These are phyloP conservation scores for Helotiales sp. DNA, from an alignment of 2,329 filamentous ascomycete genomes.

Conservation along the genomic window DNA sequence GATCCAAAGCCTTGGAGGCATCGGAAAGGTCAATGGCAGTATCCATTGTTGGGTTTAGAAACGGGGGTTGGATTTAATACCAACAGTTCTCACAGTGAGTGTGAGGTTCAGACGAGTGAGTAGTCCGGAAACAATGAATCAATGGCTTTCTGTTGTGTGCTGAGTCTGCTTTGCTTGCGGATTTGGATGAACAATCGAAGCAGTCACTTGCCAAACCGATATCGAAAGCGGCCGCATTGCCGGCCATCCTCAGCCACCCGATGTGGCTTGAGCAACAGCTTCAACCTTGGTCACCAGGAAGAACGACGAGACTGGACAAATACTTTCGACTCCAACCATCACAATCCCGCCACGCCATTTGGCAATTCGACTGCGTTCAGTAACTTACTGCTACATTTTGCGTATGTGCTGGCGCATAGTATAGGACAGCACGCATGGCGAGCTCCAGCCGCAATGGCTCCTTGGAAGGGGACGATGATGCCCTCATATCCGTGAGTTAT, in stretches of 20 bases:
- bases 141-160: neutral
- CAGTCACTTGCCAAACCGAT: too few relatives aligned
- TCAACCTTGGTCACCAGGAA: slow-evolving; percentile 2
- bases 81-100: neutral
- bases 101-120: too few relatives aligned
- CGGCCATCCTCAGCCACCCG: slow-evolving; percentile 10
- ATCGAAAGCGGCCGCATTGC: slow-evolving; percentile 10
- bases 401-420: slow-evolving; percentile 11
- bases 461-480: slow-evolving; percentile 40
- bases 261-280: slow-evolving; percentile 10
- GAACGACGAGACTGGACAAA: slow-evolving; percentile 10
- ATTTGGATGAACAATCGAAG: neutral
- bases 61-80: neutral
- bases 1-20: slow-evolving; percentile 81
- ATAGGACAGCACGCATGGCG: slow-evolving; percentile 1
- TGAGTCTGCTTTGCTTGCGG: neutral
- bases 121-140: neutral
- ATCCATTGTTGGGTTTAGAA: slow-evolving; percentile 68
- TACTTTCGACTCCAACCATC: neutral
- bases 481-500: slow-evolving; percentile 43
- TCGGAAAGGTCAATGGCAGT: slow-evolving; percentile 87
- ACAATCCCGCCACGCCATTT: neutral
- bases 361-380: too few relatives aligned
- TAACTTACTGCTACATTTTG: neutral
- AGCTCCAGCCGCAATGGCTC: slow-evolving; percentile 42